These are phyloP conservation scores for Dactylellina drechsleri DNA, from an alignment of 2,329 filamentous ascomycete species.

Conservation along the genomic window DNA sequence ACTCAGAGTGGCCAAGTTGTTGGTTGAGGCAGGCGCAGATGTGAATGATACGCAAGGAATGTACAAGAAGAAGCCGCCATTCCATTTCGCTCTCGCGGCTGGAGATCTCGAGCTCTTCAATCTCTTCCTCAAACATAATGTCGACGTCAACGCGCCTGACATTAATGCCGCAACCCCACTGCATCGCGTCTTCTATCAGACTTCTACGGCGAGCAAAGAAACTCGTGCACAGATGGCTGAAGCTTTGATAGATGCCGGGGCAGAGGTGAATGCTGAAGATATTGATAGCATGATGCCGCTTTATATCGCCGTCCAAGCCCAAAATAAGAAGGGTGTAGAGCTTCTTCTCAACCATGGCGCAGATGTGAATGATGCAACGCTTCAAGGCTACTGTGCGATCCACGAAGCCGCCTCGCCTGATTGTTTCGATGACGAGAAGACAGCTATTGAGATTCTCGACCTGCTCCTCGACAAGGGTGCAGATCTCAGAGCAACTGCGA, in stretches of 20 bases:
- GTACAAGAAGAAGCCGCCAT: conserved; percentile 32
- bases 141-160: conserved; percentile 18
- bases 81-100: conserved; percentile 21
- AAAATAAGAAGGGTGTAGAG: conserved; percentile 50
- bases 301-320: conserved; percentile 45
- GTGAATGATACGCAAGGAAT: conserved; percentile 31
- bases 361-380: conserved; percentile 36
- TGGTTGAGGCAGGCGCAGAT: conserved; percentile 41
- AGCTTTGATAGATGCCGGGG: conserved; percentile 45
- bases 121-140: conserved; percentile 40
- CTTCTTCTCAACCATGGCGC: conserved; percentile 53
- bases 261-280: conserved; percentile 53
- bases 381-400: conserved; percentile 29
- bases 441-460: conserved; percentile 34
- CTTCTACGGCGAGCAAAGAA: conserved; percentile 29
- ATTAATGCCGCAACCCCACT: conserved; percentile 20
- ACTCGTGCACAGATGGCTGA: conserved; percentile 32
- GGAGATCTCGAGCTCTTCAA: conserved; percentile 42
- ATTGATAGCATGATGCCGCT: conserved; percentile 49
- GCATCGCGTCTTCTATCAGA: conserved; percentile 28
- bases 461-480: conserved; percentile 31
- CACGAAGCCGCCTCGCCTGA: conserved; percentile 33
- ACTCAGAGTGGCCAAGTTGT: conserved; percentile 22
- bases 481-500: conserved; percentile 25
- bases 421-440: conserved; percentile 23